Percentiles rank a stretch among this genome's conserved stretches.
phyloP scores from a whole-genome alignment of 164 flowering plant genomes.

The Nelumbo lutea region DNA sequence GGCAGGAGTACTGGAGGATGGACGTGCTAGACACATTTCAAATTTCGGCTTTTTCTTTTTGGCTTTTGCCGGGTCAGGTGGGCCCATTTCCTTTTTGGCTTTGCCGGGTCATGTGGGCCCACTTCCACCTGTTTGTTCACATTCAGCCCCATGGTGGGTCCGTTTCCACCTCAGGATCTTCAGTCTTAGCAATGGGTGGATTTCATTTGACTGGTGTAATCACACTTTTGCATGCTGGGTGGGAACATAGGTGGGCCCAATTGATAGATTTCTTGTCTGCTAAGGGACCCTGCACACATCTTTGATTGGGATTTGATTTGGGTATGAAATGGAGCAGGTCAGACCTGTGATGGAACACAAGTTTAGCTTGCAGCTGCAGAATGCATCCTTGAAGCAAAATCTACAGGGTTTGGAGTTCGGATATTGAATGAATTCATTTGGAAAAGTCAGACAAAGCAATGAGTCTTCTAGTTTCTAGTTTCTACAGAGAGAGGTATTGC shows the following conservation, averaged over 20 bases:
- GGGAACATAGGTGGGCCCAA: background rate
- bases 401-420: too few relatives aligned
- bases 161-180: background rate
- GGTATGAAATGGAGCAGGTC: background rate
- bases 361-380: too few relatives aligned
- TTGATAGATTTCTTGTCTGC: background rate
- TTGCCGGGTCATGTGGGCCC: constrained; percentile 1
- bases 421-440: too few relatives aligned
- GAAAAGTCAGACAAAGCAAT: too few relatives aligned
- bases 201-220: background rate
- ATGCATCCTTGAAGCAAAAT: too few relatives aligned
- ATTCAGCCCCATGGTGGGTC: constrained; percentile 1
- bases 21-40: constrained; percentile 24
- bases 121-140: constrained; percentile 10
- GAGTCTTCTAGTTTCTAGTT: too few relatives aligned
- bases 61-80: background rate
- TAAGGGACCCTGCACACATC: too few relatives aligned
- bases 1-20: constrained; percentile 1
- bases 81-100: constrained; percentile 1
- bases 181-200: background rate
- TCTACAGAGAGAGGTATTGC: too few relatives aligned
- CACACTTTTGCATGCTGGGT: background rate
- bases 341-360: background rate
- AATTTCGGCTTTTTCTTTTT: constrained; percentile 36
- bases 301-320: background rate